Evolutionary conservation across 2,329 filamentous ascomycete species (phyloP).

Genomic region (Juglanconis oblonga): DNA sequence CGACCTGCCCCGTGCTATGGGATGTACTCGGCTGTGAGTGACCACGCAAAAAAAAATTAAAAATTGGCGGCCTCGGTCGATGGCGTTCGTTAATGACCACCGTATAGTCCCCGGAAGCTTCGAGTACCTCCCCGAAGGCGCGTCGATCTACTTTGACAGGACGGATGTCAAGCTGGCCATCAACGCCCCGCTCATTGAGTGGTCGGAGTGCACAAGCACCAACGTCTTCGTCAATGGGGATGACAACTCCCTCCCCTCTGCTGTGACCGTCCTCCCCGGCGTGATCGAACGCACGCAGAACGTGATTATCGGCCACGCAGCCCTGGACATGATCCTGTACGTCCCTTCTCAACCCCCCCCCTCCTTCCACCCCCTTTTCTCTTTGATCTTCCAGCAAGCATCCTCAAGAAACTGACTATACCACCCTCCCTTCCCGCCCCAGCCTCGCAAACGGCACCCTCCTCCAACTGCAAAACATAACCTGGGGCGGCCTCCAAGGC

Average conservation of each 20-base stretch:
- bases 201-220: conserved; percentile 52
- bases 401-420: too few relatives aligned
- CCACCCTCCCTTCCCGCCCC: not conserved
- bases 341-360: not conserved
- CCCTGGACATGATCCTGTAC: conserved; percentile 60
- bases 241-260: conserved; percentile 14
- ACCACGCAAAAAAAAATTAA: not conserved
- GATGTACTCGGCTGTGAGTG: conserved; percentile 60
- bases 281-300: conserved; percentile 69
- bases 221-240: conserved; percentile 37
- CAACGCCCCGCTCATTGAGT: conserved; percentile 35
- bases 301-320: conserved; percentile 68
- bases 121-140: conserved; percentile 60
- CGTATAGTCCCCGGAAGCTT: conserved; percentile 54
- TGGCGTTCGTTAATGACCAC: not conserved
- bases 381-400: not conserved
- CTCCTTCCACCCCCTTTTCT: not conserved
- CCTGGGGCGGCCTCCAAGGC: conserved; percentile 66
- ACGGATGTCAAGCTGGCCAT: conserved; percentile 58
- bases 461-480: conserved; percentile 73
- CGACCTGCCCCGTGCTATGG: conserved; percentile 68
- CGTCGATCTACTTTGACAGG: conserved; percentile 67
- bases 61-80: not conserved
- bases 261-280: conserved; percentile 46
- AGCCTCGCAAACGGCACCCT: conserved; percentile 61